Evolutionary conservation across 306 rosid genomes (phyloP), one percentile per base, ranked within the genome.

Genomic region (Dryas drummondii): DNA sequence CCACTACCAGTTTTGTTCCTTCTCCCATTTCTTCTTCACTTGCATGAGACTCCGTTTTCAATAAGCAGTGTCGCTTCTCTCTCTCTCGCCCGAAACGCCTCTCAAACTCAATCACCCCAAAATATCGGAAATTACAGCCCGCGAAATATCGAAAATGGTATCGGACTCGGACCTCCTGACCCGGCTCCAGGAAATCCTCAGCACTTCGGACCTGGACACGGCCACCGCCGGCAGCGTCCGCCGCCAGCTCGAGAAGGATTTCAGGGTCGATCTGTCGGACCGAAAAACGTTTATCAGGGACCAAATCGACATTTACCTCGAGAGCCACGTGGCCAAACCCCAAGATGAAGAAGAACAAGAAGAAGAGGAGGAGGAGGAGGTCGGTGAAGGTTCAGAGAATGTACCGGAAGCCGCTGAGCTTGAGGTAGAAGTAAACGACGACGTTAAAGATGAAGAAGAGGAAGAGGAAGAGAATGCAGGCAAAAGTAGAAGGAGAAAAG

Each of bases 161-260:
- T 70, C 80, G 49, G 83, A 82, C 57, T 22, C 61, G 53, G 83
- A 65, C 50, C 77, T 82, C 75, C 78, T 74, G 49, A 75, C 70
- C 75, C 80, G 67, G 62, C 86, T 82, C 75, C 73, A 70, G 4
- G 80, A 82, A 64, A 74, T 78, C 77, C 83, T 82, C 70, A 19
- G 66, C 9, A 3, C 41, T 52, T 78, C 83, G 11, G 80, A 82
- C 82, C 80, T 82, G 37, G 82, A 82, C 74, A 82, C 71, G 54
- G 76, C 86, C 26, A 78, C 83, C 71, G 70, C 84, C 74, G 75
- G 84, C 74, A 67, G 81, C 70, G 78, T 81, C 65, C 84, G 86
- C 80, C 80, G 83, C 49, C 71, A 78, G 63, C 83, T 82, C 66
- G 80, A 82, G 73, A 52, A 44, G 15, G 60, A 78, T 50, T 82